Base-by-base conservation (phyloP, 2,329 filamentous ascomycete genomes). In the Xylariaceae sp. region DNA sequence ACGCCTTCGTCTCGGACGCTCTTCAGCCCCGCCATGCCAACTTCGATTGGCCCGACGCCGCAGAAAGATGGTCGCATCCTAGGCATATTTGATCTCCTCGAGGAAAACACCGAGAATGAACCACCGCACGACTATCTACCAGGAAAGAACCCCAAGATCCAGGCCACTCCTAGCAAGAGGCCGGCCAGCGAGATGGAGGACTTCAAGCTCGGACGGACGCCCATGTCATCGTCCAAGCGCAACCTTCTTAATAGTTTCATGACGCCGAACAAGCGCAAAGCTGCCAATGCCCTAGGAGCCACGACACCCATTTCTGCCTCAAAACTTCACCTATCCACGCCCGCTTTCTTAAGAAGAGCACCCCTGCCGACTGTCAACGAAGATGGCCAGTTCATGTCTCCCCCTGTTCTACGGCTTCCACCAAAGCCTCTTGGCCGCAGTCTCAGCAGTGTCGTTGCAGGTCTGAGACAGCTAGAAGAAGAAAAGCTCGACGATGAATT, bases 41-140 rank as follows among this genome's bases (percentile, higher is more conserved):
- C 80, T 5, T 80, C 78, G 0, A 80, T 94, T 56, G 88, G 87
- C 2, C 89, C 89, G 1, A 94, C 89, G 12, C 89, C 89, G 2
- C 89, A 92, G 65, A 83, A 84, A 57, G 87, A 92, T 67, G 89
- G 89, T 26, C 81, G 82, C 18, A 85, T 91, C 1, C 76, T 94
- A 2, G 88, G 89, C 4, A 72, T 94, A 16, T 94, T 94, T 66
- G 89, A 92, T 65, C 71, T 87, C 10, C 72, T 90, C 7, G 72
- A 75, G 22, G 76, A 80, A 53, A 73, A 74, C 40, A 74, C 76
- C 19, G 69, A 76, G 21, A 73, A 72, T 30, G 79, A 78, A 5
- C 79, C 80, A 1, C 78, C 79, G 5, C 78, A 73, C 47, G 54
- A 62, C 68, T 58, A 76, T 72, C 47, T 70, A 73, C 36, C 72